Evolutionary conservation across 2,329 filamentous ascomycete species (phyloP), one percentile per base, ranked within the genome.

Genomic region (Neofusicoccum sp.): DNA sequence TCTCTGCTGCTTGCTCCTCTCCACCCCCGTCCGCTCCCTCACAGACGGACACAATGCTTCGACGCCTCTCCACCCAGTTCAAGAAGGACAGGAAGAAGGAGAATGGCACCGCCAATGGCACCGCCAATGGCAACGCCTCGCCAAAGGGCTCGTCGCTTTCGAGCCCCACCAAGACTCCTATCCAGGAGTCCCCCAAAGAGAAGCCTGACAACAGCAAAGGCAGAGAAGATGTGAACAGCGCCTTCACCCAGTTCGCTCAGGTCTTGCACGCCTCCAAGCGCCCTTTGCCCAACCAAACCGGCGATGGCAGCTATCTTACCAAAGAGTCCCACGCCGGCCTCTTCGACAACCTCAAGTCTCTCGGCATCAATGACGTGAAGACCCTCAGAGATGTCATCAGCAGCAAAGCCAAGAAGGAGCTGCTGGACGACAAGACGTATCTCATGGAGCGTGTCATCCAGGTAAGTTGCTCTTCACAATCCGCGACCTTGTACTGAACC

Each of bases 351-450:
- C 67, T 91, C 54, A 85, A 80, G 66, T 76, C 82, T 4, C 74
- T 92, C 22, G 74, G 83, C 66, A 64, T 80, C 71, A 79, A 71
- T 80, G 84, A 72, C 56, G 71, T 71, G 43, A 69, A 66, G 65
- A 75, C 71, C 63, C 64, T 76, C 41, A 70, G 75, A 80, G 89
- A 92, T 67, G 72, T 89, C 48, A 78, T 91, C 63, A 83, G 84
- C 61, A 81, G 79, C 65, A 87, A 91, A 75, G 74, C 87, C 36
- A 88, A 85, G 68, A 87, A 89, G 1, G 82, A 85, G 52, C 80
- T 88, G 9, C 76, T 86, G 4, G 88, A 94, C 69, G 91, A 94
- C 78, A 90, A 89, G 77, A 90, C 87, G 1, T 90, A 91, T 81
- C 79, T 92, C 48, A 91, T 92, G 86, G 90, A 92, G 74, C 81